Evolutionary conservation across 495 filamentous ascomycete genomes (phyloP).

Genomic region (Hyaloscypha finlandica): DNA sequence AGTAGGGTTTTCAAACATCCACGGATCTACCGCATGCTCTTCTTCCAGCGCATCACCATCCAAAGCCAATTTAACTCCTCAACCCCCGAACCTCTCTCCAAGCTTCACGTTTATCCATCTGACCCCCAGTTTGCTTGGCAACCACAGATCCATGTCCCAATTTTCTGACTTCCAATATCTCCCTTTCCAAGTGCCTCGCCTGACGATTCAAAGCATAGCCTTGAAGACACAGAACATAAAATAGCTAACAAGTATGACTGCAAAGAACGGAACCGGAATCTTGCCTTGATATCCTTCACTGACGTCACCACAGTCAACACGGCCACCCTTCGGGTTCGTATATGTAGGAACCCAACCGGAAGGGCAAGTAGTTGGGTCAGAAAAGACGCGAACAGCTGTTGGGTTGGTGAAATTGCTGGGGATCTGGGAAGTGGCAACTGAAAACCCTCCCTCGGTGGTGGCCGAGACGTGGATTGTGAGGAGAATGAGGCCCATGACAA

Average conservation of each 20-base stretch:
- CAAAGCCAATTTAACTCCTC: too few species aligned
- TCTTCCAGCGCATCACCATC: too few species aligned
- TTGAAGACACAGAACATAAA: background rate
- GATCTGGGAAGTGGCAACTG: too few species aligned
- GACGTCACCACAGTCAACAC: background rate
- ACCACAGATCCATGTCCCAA: too few species aligned
- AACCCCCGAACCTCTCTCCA: too few species aligned
- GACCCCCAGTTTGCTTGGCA: too few species aligned
- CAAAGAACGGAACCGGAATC: background rate
- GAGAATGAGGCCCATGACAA: background rate
- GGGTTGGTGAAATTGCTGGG: background rate
- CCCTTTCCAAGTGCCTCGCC: background rate
- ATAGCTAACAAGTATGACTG: background rate
- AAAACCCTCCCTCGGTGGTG: too few species aligned
- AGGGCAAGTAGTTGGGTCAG: background rate
- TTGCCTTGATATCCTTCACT: background rate
- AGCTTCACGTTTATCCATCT: too few species aligned
- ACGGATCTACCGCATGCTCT: too few species aligned
- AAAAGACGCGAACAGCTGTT: background rate
- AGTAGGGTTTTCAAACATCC: too few species aligned
- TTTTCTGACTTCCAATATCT: too few species aligned
- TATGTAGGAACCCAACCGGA: background rate
- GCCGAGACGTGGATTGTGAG: background rate
- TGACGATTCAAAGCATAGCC: background rate
- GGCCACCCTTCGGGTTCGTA: background rate